Conservation (phyloP, 2,329 filamentous ascomycete species). For the Cephalotrichum gorgonifer region DNA sequence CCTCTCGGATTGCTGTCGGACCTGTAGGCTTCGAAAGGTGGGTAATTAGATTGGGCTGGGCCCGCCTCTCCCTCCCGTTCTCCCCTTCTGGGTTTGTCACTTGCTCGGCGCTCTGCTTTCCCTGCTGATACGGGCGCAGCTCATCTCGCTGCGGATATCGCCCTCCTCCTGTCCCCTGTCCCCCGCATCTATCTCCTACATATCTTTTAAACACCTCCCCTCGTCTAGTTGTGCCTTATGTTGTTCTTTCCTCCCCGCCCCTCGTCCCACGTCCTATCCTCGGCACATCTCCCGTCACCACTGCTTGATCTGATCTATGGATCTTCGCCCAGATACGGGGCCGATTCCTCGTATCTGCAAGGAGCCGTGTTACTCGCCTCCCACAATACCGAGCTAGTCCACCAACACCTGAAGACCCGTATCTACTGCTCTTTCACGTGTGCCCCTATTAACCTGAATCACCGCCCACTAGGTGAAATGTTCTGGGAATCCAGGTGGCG, state of each 20-base stretch:
- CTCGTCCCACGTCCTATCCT: no score
- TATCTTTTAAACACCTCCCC: no score
- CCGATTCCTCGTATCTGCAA: no score
- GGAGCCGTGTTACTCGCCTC: neutral
- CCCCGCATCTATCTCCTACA: no score
- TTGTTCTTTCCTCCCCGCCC: no score
- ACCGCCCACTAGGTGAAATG: conserved; percentile 29
- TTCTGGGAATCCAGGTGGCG: conserved; percentile 22
- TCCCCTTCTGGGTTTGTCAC: neutral
- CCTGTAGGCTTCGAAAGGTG: conserved; percentile 27
- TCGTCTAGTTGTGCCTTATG: no score
- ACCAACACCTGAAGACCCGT: neutral
- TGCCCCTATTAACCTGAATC: neutral
- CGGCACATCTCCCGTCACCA: no score
- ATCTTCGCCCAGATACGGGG: no score
- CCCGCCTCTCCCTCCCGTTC: neutral
- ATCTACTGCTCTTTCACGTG: neutral
- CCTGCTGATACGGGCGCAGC: neutral
- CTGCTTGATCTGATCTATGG: no score
- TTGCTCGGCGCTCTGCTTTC: neutral
- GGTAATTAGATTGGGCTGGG: neutral
- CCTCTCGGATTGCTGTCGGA: conserved; percentile 22
- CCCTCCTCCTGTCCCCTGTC: no score
- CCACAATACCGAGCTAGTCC: no score
- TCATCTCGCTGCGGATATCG: no score